phyloP scores from a whole-genome alignment of 2,329 filamentous ascomycete genomes.

The Cercospora citrullina region DNA sequence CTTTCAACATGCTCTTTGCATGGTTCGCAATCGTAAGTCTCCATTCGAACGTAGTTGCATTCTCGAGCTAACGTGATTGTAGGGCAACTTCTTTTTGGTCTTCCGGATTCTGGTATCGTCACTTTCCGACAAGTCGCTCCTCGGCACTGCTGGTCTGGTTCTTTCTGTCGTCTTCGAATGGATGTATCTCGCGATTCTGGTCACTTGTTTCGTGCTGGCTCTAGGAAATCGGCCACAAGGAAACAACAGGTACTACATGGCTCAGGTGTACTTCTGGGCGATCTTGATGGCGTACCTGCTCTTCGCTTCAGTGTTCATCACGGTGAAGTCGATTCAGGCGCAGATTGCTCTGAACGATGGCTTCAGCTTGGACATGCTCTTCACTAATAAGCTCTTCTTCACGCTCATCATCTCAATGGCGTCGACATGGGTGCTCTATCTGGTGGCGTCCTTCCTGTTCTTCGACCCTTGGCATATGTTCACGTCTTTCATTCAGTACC shows the following conservation, averaged over 20 bases:
- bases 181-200: slow-evolving; percentile 87
- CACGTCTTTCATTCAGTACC: slow-evolving; percentile 89
- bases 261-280: slow-evolving; percentile 98
- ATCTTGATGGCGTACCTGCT: slow-evolving; percentile 94
- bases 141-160: slow-evolving; percentile 75
- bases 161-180: slow-evolving; percentile 91
- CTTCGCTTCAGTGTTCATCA: slow-evolving; percentile 93
- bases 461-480: slow-evolving; percentile 99
- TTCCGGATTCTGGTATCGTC: slow-evolving; percentile 95
- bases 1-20: slow-evolving; percentile 94
- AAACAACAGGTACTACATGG: slow-evolving; percentile 89
- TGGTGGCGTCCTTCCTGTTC: slow-evolving; percentile 88
- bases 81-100: slow-evolving; percentile 96
- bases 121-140: slow-evolving; percentile 66
- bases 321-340: slow-evolving; percentile 76
- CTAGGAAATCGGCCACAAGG: slow-evolving; percentile 94
- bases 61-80: slow-evolving; percentile 6
- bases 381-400: slow-evolving; percentile 87
- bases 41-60: background rate
- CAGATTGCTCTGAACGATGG: slow-evolving; percentile 62
- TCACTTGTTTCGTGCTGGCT: slow-evolving; percentile 92
- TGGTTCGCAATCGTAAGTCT: slow-evolving; percentile 83
- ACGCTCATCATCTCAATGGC: slow-evolving; percentile 89
- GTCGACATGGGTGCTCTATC: slow-evolving; percentile 91
- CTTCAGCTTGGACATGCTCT: slow-evolving; percentile 71